Evolutionary conservation across 2,329 filamentous ascomycete genomes (phyloP), one percentile per base, ranked within the genome.

Genomic region (Claviceps digitariae): DNA sequence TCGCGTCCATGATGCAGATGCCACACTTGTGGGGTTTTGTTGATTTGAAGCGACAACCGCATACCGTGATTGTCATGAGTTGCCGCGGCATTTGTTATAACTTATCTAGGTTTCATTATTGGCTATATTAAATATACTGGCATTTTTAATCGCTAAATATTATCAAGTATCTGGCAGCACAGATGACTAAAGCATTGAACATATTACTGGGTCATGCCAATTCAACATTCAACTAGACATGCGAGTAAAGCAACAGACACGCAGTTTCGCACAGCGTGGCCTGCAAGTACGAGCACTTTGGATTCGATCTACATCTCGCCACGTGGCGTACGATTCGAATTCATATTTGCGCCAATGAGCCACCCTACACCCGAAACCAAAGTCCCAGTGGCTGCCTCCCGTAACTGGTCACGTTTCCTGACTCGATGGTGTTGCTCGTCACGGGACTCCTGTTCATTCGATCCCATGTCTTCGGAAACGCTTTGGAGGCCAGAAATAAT

Each of bases 321-420:
- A 21, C 31, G 29, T 46, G 41, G n/a, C 23, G 38, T 21, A 54
- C 27, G 15, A 40, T 50, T 45, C 56, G 64, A 60, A 41, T 57
- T 64, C 1, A 63, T 59, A 53, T 66, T 69, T n/a, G 81, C 82
- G 7, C 79, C 80, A 55, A 86, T 76, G 48, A 86, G 65, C 83
- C 83, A 86, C 0, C 83, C 82, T 25, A 86, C 78, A 20, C 83
- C 79, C 45, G 79, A 81, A 2, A 83, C 82, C 48, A 86, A 64
- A 1, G 81, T 82, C n/a, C 80, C 81, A 53, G 83, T 80, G 9
- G 83, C 82, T 38, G 76, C 82, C 55, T 84, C 82, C 57, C 80
- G 73, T 43, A 86, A 62, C 66, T 85, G 83, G 64, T 91, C 87
- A 59, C 87, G 76, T 72, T 84, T 90, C 60, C 87, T 77, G 40